Evolutionary conservation across 768 basidiomycete species (phyloP), one percentile per base, ranked within the genome.

Genomic region (Psilocybe subaeruginosa): DNA sequence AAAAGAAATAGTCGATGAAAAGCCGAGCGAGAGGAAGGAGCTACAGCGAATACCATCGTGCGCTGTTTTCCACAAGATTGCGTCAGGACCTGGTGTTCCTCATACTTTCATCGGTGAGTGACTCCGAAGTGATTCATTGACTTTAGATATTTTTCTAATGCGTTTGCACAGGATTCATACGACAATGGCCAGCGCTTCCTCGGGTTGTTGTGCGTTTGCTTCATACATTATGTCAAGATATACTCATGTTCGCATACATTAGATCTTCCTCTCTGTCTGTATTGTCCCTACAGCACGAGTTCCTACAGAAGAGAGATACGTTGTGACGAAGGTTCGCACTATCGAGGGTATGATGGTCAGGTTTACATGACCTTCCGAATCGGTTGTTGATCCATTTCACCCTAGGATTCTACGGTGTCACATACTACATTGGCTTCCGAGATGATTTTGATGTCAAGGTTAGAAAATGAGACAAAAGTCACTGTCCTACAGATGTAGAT

Each of bases 141-240:
- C 23, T 7, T 35, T 35, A 35, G 11, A 27, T 14, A 52, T 58
- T 12, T 45, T 9, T 52, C 52, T 9, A 30, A 58, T 16, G 3
- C 39, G 7, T 19, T 35, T 51, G n/a, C 31, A 19, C 51, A 78
- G 85, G 82, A 1, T 87, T 89, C 69, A 74, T 89, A 31, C 79
- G 82, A 3, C 87, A 85, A 66, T 87, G 87, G 85, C 88, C 88
- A 19, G 82, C 87, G 16, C 77, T 91, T n/a, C 89, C 89, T 35
- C 77, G 80, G 2, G 80, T 90, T 29, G 82, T 87, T 16, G 87
- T 87, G 65, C 64, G 85, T 80, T 31, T 30, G 27, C 14, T 17
- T 23, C 1, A 23, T 17, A 11, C 1, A 30, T 16, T 27, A 5
- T n/a, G 33, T 55, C 11, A 9, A 5, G 14, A 12, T 43, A 6